Conservation (phyloP, 2,329 filamentous ascomycete species). For the Cladosporium sp. region DNA sequence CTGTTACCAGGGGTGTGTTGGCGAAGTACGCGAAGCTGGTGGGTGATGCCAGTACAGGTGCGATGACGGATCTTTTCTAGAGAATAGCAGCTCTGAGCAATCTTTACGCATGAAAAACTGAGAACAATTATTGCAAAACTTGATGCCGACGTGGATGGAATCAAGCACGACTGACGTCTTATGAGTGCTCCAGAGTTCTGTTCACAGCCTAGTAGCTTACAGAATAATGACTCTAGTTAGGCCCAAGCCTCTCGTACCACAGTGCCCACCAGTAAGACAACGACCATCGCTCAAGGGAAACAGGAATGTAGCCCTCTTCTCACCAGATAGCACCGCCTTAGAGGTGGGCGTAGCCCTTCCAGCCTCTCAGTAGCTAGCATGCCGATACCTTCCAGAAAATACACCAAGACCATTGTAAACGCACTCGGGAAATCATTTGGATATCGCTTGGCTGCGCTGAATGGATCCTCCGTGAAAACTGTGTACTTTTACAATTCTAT, state of each 20-base stretch:
- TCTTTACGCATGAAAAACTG: not conserved
- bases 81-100: not conserved
- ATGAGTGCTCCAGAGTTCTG: not conserved
- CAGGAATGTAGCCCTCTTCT: no score
- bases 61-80: slow-evolving; percentile 76
- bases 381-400: no score
- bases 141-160: not conserved
- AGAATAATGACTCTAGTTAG: not conserved
- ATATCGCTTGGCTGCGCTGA: no score
- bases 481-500: not conserved
- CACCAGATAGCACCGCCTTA: no score
- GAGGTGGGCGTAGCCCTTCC: no score
- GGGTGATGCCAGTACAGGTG: slow-evolving; percentile 86
- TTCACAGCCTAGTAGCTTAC: not conserved
- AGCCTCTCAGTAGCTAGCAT: no score
- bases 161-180: not conserved
- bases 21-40: slow-evolving; percentile 89
- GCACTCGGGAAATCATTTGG: no score
- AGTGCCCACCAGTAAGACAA: not conserved
- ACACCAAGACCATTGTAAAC: no score
- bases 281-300: not conserved
- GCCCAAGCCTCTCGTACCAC: not conserved
- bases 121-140: not conserved
- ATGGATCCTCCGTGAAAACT: not conserved
- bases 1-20: slow-evolving; percentile 77